These are phyloP conservation scores for Mortierella sp. DNA, from an alignment of 371 early-diverging fungal genomes.

Conservation along the genomic window DNA sequence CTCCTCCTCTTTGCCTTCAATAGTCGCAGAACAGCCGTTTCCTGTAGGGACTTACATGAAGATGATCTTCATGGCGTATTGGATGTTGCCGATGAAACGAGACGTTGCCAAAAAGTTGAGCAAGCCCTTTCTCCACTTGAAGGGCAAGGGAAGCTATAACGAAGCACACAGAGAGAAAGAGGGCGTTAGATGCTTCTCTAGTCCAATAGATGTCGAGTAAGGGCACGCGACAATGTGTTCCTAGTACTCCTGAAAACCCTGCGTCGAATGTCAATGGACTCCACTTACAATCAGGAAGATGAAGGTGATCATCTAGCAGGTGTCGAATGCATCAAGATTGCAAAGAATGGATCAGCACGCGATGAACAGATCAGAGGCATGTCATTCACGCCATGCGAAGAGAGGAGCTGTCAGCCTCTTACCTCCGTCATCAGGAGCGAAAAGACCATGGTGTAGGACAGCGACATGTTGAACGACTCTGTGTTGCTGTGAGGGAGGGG, in stretches of 20 bases:
- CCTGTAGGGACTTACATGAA: slow-evolving; percentile 62
- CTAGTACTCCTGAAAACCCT: no score
- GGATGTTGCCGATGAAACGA: slow-evolving; percentile 58
- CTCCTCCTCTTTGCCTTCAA: no score
- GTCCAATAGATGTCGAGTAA: no score
- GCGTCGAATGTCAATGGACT: no score
- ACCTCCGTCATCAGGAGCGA: slow-evolving; percentile 62
- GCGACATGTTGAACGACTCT: slow-evolving; percentile 39
- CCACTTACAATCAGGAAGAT: slow-evolving; percentile 56
- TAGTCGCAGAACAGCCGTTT: no score
- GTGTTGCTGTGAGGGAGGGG: background rate
- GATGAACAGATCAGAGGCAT: no score
- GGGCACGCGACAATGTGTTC: no score
- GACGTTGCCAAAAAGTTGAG: slow-evolving; percentile 64
- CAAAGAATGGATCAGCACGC: no score
- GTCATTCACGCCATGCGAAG: background rate
- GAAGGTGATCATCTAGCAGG: slow-evolving; percentile 51
- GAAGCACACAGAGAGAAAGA: slow-evolving; percentile 1
- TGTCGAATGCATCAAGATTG: background rate
- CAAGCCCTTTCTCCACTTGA: slow-evolving; percentile 66
- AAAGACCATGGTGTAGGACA: slow-evolving; percentile 62
- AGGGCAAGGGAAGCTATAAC: slow-evolving; percentile 68
- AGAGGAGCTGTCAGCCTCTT: background rate
- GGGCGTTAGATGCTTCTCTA: no score
- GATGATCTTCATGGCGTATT: slow-evolving; percentile 66